Evolutionary conservation across 495 filamentous ascomycete genomes (phyloP).

Genomic region (Aspergillus bridgeri): DNA sequence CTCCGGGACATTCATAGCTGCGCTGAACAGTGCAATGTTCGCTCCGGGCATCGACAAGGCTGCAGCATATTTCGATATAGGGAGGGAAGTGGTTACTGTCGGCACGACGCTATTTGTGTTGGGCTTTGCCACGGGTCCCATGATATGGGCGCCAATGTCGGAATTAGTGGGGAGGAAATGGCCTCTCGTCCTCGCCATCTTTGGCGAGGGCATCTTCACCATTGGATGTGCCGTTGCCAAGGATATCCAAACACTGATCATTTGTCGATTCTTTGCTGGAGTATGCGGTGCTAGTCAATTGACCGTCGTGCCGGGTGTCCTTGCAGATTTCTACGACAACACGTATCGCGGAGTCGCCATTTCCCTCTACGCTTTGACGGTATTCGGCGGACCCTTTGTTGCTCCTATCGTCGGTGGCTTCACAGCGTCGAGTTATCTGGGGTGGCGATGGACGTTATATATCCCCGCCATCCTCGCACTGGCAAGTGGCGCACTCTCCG

Average conservation of each 20-base stretch:
- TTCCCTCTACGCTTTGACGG: constrained; percentile 46
- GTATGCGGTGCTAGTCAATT: constrained; percentile 49
- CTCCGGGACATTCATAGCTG: constrained; percentile 47
- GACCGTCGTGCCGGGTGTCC: constrained; percentile 46
- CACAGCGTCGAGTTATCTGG: constrained; percentile 33
- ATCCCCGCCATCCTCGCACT: constrained; percentile 40
- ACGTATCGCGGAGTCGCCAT: constrained; percentile 46
- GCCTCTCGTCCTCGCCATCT: constrained; percentile 50
- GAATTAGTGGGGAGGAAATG: constrained; percentile 68
- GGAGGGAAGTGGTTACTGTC: constrained; percentile 46
- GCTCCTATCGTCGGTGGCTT: constrained; percentile 49
- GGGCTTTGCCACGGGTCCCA: constrained; percentile 51
- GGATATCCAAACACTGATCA: constrained; percentile 53
- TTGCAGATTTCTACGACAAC: constrained; percentile 51
- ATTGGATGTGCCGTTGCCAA: constrained; percentile 55
- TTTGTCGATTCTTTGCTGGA: constrained; percentile 51
- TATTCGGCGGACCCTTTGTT: constrained; percentile 46
- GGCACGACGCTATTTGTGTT: constrained; percentile 54
- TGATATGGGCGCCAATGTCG: constrained; percentile 65
- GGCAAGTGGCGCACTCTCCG: constrained; percentile 18
- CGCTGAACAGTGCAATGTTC: constrained; percentile 54
- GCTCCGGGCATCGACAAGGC: constrained; percentile 43
- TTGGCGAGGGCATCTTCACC: constrained; percentile 52
- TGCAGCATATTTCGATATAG: constrained; percentile 44
- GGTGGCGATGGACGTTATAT: constrained; percentile 50